Evolutionary conservation across 441 rosid genomes (phyloP).

Genomic region (Hypseocharis bilobata): DNA sequence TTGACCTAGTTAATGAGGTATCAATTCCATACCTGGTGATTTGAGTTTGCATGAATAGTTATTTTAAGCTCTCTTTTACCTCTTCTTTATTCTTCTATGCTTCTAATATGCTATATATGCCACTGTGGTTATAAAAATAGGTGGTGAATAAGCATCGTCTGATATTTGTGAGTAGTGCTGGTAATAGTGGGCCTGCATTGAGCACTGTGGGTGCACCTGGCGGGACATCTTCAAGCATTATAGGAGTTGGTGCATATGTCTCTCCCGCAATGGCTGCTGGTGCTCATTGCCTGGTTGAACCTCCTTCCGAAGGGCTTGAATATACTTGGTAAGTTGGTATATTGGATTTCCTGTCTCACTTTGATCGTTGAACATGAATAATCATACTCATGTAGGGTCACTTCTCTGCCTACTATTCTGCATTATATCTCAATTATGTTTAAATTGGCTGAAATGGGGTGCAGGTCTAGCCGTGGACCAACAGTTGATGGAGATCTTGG

Average conservation of each 20-base stretch:
- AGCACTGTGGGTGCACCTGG: conserved; percentile 98
- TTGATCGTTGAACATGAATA: conserved; percentile 7
- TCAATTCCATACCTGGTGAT: conserved; percentile 22
- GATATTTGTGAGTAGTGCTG: conserved; percentile 94
- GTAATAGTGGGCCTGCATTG: conserved; percentile 96
- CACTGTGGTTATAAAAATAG: conserved; percentile 32
- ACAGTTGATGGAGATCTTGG: conserved; percentile 98
- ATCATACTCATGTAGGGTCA: neutral
- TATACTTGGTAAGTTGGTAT: conserved; percentile 64
- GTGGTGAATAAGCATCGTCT: conserved; percentile 80
- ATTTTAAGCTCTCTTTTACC: neutral
- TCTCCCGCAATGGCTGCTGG: conserved; percentile 99
- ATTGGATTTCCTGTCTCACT: conserved; percentile 18
- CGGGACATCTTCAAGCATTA: conserved; percentile 87
- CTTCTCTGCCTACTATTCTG: conserved; percentile 3
- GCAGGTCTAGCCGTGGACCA: conserved; percentile 98
- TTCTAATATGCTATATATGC: conserved; percentile 19
- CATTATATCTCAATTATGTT: conserved; percentile 14
- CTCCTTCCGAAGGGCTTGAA: conserved; percentile 88
- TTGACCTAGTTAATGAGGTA: conserved; percentile 93
- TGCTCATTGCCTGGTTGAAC: conserved; percentile 81
- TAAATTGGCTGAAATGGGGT: conserved; percentile 25
- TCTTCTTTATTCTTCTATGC: conserved; percentile 6
- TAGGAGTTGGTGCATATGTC: conserved; percentile 94
- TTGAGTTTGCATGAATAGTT: conserved; percentile 11